Evolutionary conservation across 257 asterid species (phyloP).

Genomic region (Ilex aquifolium): DNA sequence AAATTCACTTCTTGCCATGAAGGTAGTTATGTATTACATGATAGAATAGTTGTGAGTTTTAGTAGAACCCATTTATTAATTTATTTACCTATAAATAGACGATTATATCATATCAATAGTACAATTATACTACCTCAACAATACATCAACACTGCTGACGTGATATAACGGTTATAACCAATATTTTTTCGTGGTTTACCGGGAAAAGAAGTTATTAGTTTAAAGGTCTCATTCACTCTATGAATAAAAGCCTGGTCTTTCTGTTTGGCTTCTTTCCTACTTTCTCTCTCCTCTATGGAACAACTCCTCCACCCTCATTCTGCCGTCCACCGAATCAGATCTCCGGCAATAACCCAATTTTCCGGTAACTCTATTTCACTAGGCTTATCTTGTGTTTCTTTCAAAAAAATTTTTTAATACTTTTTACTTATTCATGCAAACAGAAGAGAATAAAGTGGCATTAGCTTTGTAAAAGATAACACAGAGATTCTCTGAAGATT

Average conservation of each 20-base stretch:
- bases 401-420: not conserved
- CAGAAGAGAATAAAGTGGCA: conserved; percentile 4
- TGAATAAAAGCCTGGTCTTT: not conserved
- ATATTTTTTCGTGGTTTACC: not conserved
- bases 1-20: no score
- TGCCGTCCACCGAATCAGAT: conserved; percentile 3
- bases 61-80: not conserved
- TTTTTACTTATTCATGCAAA: not conserved
- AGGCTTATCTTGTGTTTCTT: conserved; percentile 5
- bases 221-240: not conserved
- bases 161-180: no score
- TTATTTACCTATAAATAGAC: not conserved
- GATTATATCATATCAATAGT: no score
- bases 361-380: conserved; percentile 10
- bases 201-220: not conserved
- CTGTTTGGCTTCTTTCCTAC: conserved; percentile 7
- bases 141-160: no score
- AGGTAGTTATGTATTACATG: no score
- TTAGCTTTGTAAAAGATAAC: not conserved
- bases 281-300: conserved; percentile 9
- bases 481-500: not conserved
- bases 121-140: no score
- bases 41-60: no score
- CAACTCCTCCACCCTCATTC: not conserved
- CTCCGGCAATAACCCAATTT: conserved; percentile 16